Base-by-base conservation (phyloP, 1,284 basidiomycete species). In the Trichosporon ovoides region DNA sequence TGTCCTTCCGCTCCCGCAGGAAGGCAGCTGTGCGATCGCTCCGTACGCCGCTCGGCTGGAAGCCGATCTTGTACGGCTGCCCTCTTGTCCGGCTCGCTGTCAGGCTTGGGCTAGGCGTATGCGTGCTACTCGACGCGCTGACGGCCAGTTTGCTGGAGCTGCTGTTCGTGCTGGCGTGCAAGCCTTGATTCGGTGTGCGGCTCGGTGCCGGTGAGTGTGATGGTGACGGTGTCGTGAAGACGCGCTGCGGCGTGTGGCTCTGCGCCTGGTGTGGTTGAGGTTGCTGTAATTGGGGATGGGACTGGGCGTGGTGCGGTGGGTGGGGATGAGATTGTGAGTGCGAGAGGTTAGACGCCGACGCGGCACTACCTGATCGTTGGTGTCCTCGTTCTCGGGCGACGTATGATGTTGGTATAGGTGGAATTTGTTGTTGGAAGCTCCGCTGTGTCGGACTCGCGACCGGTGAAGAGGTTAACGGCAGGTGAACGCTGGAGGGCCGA, bases 11-110 rank as follows among this genome's bases (percentile, higher is more conserved):
- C 2, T 81, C 70, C 11, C 81, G 81, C n/a, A 85, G 59, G 68
- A 89, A 94, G 57, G 89, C 87, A 57, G 88, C 88, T 1, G 90
- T 92, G 22, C 86, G 83, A 9, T 82, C 85, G 20, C 85, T 71
- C 64, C 81, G 83, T 7, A 88, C 83, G 10, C 88, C 88, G 62
- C 83, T 85, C 1, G 89, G 89, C 71, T 91, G 89, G 71, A 91
- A 91, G 0, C 88, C 88, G 10, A 87, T 84, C 50, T 86, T 84
- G 71, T 91, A 91, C 2, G 85, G 87, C 67, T 70, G 73, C 2
- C 70, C 70, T 7, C 55, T 22, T 7, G 55, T 40, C 10, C 55
- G 38, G n/a, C 38, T n/a, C 22, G 38, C 38, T 19, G 19, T 24
- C 22, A 24, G 24, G 37, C 37, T 38, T 38, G 34, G 49, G 7